Base-by-base conservation (phyloP, 805 yeast species). In the Metschnikowia bowlesiae region DNA sequence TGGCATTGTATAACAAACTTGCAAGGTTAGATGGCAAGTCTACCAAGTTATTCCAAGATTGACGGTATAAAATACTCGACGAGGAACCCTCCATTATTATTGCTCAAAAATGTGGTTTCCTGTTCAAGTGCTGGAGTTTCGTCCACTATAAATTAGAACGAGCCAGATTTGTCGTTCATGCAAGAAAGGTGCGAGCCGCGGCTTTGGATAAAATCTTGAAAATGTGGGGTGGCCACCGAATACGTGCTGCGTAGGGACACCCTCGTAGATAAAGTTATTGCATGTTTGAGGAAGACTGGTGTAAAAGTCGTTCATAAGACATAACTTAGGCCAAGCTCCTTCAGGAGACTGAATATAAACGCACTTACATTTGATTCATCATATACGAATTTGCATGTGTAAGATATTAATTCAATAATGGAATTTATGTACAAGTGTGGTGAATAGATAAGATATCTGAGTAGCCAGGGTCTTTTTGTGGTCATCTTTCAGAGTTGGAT, bases 1-100 rank as follows among this genome's bases (percentile, higher is more conserved):
- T 75, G 6, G 84, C 79, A 53, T 73, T 71, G 60, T 73, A 75
- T 28, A 84, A 65, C 44, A 75, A 60, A 33, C 70, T 66, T 4
- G 80, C 66, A 16, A 82, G 55, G 29, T 71, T 66, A 1, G 76
- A 62, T 0, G 89, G 88, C 33, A 84, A 66, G 54, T 79, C 80
- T 30, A 79, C 79, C 40, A 84, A 68, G 53, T 80, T 80, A 28
- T 79, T 74, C 56, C 82, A 59, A 33, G 68, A 59, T 26, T 69
- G 67, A 41, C 68, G 62, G 52, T 60, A 64, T 9, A 55, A 59
- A 13, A 71, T 52, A 10, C 53, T 61, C 4, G 65, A 71, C 48
- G 61, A 58, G 46, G 66, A 67, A 37, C 69, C 68, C 39, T 73
- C 76, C 78, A 73, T 73, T 33, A 8, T 28, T 34, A 16, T 8